Conservation (phyloP, 305 asterid species). For the Vinca major region DNA sequence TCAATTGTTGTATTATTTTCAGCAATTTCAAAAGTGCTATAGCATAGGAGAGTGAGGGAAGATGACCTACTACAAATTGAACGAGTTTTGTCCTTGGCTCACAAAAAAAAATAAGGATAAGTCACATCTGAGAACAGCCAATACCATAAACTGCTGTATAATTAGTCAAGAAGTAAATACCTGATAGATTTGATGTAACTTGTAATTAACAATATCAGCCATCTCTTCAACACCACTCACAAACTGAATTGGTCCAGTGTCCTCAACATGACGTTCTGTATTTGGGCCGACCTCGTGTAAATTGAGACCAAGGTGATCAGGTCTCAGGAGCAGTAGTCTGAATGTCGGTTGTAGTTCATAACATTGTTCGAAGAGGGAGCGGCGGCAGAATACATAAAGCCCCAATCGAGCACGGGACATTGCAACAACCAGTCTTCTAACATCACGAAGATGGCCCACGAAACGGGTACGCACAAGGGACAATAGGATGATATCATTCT, state of each 20-base stretch:
- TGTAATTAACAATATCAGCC: conserved; percentile 68
- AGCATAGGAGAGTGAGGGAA: not conserved
- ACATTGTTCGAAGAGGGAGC: conserved; percentile 92
- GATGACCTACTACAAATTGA: not conserved
- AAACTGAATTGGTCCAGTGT: conserved; percentile 46
- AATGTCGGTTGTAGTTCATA: conserved; percentile 95
- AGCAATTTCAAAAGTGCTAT: not conserved
- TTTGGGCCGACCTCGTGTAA: conserved; percentile 45
- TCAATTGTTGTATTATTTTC: not conserved
- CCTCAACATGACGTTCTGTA: conserved; percentile 75
- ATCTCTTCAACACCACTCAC: conserved; percentile 69
- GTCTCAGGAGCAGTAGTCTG: conserved; percentile 71
- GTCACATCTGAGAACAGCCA: not conserved
- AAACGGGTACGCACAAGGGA: conserved; percentile 93
- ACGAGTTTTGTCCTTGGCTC: not conserved
- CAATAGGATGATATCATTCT: conserved; percentile 72
- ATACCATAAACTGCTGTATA: not conserved
- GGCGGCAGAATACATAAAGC: conserved; percentile 80
- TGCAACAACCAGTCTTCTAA: conserved; percentile 92
- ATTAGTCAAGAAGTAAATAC: conserved; percentile 25
- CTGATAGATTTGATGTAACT: conserved; percentile 67
- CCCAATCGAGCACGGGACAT: conserved; percentile 99
- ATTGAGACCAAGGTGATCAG: conserved; percentile 69
- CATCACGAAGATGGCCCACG: conserved; percentile 98
- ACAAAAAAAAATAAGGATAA: not conserved